Evolutionary conservation across 1,139 yeast species (phyloP).

Genomic region (Saccharomyces hybrid): DNA sequence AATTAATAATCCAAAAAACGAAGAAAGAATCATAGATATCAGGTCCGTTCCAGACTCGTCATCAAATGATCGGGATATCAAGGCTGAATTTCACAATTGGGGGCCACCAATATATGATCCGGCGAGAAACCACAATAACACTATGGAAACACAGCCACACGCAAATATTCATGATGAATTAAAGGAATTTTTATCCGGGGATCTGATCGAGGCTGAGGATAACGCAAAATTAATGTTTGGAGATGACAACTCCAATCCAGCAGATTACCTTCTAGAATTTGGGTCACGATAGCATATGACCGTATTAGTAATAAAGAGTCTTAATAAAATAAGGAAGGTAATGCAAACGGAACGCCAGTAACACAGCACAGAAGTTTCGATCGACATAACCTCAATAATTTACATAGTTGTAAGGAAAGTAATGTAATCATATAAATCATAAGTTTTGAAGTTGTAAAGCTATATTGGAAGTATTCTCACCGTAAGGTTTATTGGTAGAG

Average conservation of each 20-base stretch:
- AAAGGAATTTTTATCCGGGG: slow-evolving; percentile 29
- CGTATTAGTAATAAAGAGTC: neutral
- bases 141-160: neutral
- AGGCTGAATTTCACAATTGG: neutral
- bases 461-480: too few species aligned
- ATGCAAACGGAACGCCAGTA: too few species aligned
- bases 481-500: too few species aligned
- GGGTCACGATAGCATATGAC: slow-evolving; percentile 10
- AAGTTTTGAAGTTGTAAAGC: too few species aligned
- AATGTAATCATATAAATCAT: too few species aligned
- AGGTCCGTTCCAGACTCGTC: slow-evolving; percentile 4
- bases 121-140: neutral
- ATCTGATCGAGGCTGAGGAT: slow-evolving; percentile 29
- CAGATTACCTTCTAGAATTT: slow-evolving; percentile 27
- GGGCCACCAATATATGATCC: neutral
- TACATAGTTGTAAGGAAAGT: too few species aligned
- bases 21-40: slow-evolving; percentile 12
- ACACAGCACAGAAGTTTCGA: too few species aligned
- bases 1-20: neutral
- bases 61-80: neutral
- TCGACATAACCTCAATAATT: too few species aligned
- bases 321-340: too few species aligned
- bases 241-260: slow-evolving; percentile 17
- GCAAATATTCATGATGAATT: slow-evolving; percentile 20
- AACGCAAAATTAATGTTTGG: slow-evolving; percentile 28